These are phyloP conservation scores for Primulina huaijiensis DNA, from an alignment of 257 asterid genomes.

Conservation along the genomic window DNA sequence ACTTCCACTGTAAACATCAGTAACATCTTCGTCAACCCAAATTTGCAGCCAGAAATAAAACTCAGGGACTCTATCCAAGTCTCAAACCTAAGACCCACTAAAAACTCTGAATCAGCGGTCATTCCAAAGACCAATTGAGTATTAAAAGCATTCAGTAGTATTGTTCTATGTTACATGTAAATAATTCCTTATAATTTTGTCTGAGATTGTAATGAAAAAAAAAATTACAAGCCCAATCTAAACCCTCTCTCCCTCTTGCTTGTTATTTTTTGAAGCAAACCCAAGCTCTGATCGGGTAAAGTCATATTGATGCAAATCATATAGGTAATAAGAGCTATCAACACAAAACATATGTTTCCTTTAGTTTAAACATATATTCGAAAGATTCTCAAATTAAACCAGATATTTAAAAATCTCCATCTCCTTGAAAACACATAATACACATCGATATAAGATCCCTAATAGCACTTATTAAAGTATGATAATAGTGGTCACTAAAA, in stretches of 20 bases:
- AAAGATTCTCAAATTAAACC: background rate
- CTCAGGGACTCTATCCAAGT: background rate
- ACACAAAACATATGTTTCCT: too few species aligned
- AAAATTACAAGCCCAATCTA: background rate
- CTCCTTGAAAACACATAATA: background rate
- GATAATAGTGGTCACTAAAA: too few species aligned
- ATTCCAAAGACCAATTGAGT: too few species aligned
- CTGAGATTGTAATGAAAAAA: background rate
- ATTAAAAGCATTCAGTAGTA: background rate
- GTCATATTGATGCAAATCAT: background rate
- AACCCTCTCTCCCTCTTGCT: background rate
- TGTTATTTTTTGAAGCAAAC: background rate
- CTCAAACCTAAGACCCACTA: background rate
- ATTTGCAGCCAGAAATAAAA: conserved; percentile 2
- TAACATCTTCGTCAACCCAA: background rate
- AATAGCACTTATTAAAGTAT: background rate
- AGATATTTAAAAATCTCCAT: background rate
- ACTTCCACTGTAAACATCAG: background rate
- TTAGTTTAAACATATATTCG: background rate
- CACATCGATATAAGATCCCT: background rate
- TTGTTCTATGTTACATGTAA: too few species aligned
- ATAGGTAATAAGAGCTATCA: background rate
- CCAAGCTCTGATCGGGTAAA: background rate
- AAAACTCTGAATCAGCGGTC: background rate
- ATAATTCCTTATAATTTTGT: too few species aligned